Conservation (phyloP, 176 grass and related monocot species). For the Lolium rigidum region DNA sequence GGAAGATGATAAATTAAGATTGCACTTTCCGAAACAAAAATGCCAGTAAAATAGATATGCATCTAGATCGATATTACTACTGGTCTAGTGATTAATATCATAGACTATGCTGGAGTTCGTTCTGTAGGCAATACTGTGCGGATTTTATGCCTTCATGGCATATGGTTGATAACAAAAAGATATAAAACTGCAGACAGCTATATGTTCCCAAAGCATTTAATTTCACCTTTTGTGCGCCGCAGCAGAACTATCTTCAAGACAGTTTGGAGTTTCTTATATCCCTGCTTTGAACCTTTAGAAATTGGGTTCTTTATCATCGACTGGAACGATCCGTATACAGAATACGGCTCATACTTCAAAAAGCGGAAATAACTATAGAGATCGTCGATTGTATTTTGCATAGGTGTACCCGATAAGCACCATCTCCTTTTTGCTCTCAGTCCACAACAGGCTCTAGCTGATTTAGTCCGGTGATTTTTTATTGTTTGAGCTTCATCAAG, state of each 20-base stretch:
- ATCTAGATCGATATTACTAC: too few relatives aligned
- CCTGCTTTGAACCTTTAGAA: conserved; percentile 63
- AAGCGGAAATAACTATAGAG: conserved; percentile 94
- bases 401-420: conserved; percentile 97
- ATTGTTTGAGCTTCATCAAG: conserved; percentile 98
- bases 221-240: conserved; percentile 89
- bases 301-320: conserved; percentile 64
- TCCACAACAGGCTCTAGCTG: conserved; percentile 80
- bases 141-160: not conserved
- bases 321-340: conserved; percentile 55
- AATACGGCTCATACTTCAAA: conserved; percentile 90
- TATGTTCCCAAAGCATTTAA: conserved; percentile 25
- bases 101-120: not conserved
- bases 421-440: conserved; percentile 82
- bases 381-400: conserved; percentile 95
- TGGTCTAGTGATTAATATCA: not conserved
- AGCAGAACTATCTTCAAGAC: conserved; percentile 80
- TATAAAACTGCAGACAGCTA: conserved; percentile 10
- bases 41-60: too few relatives aligned
- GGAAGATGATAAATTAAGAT: not conserved
- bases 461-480: conserved; percentile 83
- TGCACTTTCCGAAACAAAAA: too few relatives aligned
- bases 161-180: not conserved
- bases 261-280: conserved; percentile 92
- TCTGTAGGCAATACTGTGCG: not conserved